A percentile compares a stretch with the other conserved stretches of the same genome.
These are phyloP conservation scores for barrel medic (Medicago truncatula) DNA, from an alignment of 306 rosid species.

Conservation along the genomic window DNA sequence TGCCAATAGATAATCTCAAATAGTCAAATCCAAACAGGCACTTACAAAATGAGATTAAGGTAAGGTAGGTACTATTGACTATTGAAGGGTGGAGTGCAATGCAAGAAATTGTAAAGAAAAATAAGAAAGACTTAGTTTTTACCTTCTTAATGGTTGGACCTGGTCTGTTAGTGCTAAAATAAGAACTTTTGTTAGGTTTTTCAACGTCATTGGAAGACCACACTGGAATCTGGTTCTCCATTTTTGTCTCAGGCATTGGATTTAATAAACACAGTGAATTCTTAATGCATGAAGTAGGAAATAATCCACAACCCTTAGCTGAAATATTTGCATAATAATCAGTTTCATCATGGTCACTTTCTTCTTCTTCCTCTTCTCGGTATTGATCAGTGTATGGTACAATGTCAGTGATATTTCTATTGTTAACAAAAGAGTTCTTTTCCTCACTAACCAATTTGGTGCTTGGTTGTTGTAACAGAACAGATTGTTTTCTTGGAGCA, in stretches of 20 bases:
- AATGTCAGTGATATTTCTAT: slow-evolving; percentile 48
- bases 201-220: slow-evolving; percentile 46
- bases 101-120: slow-evolving; percentile 26
- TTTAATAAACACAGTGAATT: slow-evolving; percentile 66
- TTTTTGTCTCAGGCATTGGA: slow-evolving; percentile 65
- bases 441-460: slow-evolving; percentile 53
- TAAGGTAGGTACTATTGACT: slow-evolving; percentile 13
- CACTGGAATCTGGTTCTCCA: slow-evolving; percentile 48
- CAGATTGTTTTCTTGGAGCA: slow-evolving; percentile 51
- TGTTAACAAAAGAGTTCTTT: slow-evolving; percentile 48
- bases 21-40: too few relatives aligned
- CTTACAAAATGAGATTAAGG: too few relatives aligned
- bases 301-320: slow-evolving; percentile 80
- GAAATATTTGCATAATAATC: slow-evolving; percentile 52
- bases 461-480: slow-evolving; percentile 55
- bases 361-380: slow-evolving; percentile 61
- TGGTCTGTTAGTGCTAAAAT: slow-evolving; percentile 50
- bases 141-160: slow-evolving; percentile 74
- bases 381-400: slow-evolving; percentile 50
- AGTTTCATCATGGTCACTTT: slow-evolving; percentile 67
- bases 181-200: slow-evolving; percentile 51
- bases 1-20: too few relatives aligned
- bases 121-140: slow-evolving; percentile 14
- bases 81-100: not conserved
- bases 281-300: slow-evolving; percentile 61